A percentile compares a stretch with the other conserved stretches of the same genome.
Conservation (phyloP, 2,329 filamentous ascomycete species). For the Hymenoscyphus repandus region DNA sequence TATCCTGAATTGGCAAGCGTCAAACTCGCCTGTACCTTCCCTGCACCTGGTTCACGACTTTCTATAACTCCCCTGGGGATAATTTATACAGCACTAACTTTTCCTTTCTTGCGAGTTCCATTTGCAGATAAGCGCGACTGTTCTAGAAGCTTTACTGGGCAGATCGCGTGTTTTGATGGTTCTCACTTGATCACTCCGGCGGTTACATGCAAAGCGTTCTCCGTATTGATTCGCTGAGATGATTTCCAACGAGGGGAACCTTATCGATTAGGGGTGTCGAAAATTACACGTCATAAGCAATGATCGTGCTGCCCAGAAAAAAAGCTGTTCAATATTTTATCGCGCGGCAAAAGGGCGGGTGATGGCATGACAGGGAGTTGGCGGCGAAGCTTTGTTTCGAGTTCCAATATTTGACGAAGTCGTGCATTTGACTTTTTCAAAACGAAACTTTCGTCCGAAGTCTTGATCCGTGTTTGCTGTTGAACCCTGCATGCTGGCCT, state of each 20-base stretch:
- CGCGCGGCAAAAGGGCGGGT: conserved; percentile 21
- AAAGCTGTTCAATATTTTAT: not conserved
- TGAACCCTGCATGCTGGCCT: not conserved
- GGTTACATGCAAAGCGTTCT: conserved; percentile 4
- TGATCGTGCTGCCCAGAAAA: conserved; percentile 1
- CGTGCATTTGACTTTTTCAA: not conserved
- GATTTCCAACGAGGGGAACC: conserved; percentile 11
- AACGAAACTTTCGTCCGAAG: not conserved
- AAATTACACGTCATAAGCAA: conserved; percentile 10
- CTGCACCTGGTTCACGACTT: too few relatives aligned
- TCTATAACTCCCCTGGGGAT: too few relatives aligned
- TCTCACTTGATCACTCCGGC: not conserved
- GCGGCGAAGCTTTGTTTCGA: conserved; percentile 3
- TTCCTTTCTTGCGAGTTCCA: too few relatives aligned
- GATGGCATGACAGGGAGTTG: not conserved
- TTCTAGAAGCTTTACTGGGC: not conserved
- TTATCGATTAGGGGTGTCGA: conserved; percentile 19
- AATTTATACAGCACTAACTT: too few relatives aligned
- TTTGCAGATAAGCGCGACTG: not conserved
- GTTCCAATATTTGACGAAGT: conserved; percentile 3
- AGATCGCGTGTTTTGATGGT: conserved; percentile 7
- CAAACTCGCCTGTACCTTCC: too few relatives aligned
- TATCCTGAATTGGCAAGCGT: too few relatives aligned
- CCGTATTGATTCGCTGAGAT: conserved; percentile 3
- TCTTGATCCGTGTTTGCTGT: not conserved